phyloP scores from a whole-genome alignment of 768 basidiomycete genomes.

The Leccinum boreale region DNA sequence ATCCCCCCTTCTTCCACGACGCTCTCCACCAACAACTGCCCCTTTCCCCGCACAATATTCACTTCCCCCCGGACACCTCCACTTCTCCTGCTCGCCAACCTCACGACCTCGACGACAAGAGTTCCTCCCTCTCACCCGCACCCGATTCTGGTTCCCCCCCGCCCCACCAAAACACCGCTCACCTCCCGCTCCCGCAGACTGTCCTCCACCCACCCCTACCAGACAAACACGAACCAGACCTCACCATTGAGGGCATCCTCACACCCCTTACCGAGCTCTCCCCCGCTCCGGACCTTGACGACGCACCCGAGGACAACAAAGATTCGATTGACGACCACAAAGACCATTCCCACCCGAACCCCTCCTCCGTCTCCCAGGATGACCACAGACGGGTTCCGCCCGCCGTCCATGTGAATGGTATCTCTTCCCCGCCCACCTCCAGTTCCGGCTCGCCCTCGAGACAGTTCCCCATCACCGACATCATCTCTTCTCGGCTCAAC shows the following conservation, averaged over 20 bases:
- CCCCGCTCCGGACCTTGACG: constrained; percentile 58
- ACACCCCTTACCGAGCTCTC: constrained; percentile 79
- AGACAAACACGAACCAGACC: constrained; percentile 34
- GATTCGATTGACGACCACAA: constrained; percentile 37
- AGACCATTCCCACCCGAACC: constrained; percentile 7
- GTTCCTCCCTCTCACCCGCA: constrained; percentile 56
- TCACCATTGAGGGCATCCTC: constrained; percentile 37
- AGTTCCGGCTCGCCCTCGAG: constrained; percentile 20
- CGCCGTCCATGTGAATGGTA: constrained; percentile 22
- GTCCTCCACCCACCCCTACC: constrained; percentile 14
- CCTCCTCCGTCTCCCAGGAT: constrained; percentile 16
- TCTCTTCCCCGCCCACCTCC: constrained; percentile 16
- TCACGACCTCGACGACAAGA: constrained; percentile 38
- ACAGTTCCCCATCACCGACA: constrained; percentile 20
- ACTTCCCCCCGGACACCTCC: constrained; percentile 3
- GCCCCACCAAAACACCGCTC: constrained; percentile 19
- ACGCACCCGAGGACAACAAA: constrained; percentile 28
- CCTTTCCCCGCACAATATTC: constrained; percentile 20
- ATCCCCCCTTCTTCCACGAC: constrained; percentile 28
- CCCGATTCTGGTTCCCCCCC: constrained; percentile 44
- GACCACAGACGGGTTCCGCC: constrained; percentile 19
- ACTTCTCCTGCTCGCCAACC: constrained; percentile 11
- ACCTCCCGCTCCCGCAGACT: constrained; percentile 18
- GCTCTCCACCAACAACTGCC: constrained; percentile 18
- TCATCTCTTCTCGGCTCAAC: constrained; percentile 20